These are phyloP conservation scores for Trichoderma aggressivum DNA, from an alignment of 2,329 filamentous ascomycete genomes.

Conservation along the genomic window DNA sequence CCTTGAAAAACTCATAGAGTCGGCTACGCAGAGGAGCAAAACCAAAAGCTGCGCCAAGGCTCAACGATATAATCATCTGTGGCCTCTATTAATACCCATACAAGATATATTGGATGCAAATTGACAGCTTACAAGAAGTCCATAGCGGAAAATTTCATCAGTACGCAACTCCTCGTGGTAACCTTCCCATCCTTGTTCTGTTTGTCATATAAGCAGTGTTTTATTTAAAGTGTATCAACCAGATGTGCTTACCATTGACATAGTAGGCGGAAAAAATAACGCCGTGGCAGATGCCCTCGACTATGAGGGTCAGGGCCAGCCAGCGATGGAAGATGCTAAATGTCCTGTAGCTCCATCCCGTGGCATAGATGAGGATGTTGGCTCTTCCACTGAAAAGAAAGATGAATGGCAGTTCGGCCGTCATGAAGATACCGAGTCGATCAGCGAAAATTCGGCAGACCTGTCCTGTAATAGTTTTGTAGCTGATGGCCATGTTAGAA, in stretches of 20 bases:
- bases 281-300: constrained; percentile 55
- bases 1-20: constrained; percentile 45
- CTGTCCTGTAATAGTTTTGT: constrained; percentile 28
- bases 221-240: background rate
- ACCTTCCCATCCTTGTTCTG: constrained; percentile 20
- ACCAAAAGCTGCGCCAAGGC: constrained; percentile 10
- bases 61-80: constrained; percentile 16
- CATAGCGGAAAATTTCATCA: constrained; percentile 14
- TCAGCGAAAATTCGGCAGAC: constrained; percentile 51
- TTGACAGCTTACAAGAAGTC: constrained; percentile 14
- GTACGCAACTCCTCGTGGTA: constrained; percentile 10
- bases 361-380: constrained; percentile 58
- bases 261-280: constrained; percentile 23
- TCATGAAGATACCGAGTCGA: constrained; percentile 55
- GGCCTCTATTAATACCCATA: background rate
- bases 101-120: background rate
- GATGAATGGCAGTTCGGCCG: constrained; percentile 55
- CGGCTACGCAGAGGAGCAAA: constrained; percentile 16
- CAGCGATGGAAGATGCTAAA: constrained; percentile 63
- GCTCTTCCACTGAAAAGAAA: constrained; percentile 63
- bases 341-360: constrained; percentile 61
- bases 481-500: constrained; percentile 25
- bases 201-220: background rate
- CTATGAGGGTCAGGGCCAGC: constrained; percentile 54
- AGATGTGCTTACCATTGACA: constrained; percentile 13